Conservation (phyloP, 2,329 filamentous ascomycete genomes). For the Pseudocercospora eumusae region DNA sequence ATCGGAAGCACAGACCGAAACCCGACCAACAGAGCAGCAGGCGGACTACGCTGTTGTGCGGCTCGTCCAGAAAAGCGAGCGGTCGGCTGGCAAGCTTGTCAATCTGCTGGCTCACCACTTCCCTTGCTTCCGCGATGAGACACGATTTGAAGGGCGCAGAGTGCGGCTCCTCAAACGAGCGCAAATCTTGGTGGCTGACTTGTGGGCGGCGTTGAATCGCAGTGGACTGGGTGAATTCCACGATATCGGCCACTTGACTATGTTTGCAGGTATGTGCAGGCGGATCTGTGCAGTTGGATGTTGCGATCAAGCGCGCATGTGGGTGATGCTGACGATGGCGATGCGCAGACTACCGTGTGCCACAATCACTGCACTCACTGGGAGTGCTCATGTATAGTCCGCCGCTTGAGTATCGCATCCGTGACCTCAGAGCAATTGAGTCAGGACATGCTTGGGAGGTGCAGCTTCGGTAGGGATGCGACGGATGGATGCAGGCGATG, state of each 20-base stretch:
- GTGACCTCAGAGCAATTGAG: constrained; percentile 63
- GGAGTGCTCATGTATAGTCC: constrained; percentile 85
- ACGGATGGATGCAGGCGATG: not conserved
- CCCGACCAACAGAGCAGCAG: constrained; percentile 8
- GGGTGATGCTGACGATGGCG: constrained; percentile 17
- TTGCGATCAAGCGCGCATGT: constrained; percentile 6
- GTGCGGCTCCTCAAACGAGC: constrained; percentile 90
- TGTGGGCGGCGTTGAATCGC: constrained; percentile 95
- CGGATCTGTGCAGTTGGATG: constrained; percentile 16
- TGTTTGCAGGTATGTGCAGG: constrained; percentile 71
- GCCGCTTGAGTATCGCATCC: constrained; percentile 70
- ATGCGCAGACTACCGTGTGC: constrained; percentile 79
- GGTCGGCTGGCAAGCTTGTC: constrained; percentile 80
- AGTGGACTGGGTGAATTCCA: constrained; percentile 75
- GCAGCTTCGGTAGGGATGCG: constrained; percentile 63
- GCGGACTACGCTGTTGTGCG: constrained; percentile 61
- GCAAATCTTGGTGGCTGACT: constrained; percentile 91
- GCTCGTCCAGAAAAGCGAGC: constrained; percentile 70
- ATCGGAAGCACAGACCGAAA: constrained; percentile 7
- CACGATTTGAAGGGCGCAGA: constrained; percentile 68
- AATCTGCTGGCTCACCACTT: constrained; percentile 84
- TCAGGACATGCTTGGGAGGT: constrained; percentile 78
- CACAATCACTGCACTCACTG: constrained; percentile 83
- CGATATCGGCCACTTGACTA: constrained; percentile 94
- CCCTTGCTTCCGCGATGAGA: constrained; percentile 80